Evolutionary conservation across 192 early-diverging fungal genomes (phyloP).

Genomic region (Coemansia sp.): DNA sequence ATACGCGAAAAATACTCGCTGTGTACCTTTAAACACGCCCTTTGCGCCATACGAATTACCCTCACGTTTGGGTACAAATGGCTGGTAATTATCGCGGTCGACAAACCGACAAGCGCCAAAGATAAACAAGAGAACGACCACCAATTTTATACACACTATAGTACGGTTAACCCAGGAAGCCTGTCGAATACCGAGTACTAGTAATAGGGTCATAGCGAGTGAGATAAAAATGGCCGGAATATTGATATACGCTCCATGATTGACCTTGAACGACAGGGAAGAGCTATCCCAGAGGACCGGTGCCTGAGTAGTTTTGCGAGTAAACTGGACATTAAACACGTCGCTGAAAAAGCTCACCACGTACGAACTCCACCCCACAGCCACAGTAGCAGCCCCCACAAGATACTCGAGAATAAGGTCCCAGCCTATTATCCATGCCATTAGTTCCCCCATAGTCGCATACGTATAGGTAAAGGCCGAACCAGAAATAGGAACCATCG

Average conservation of each 20-base stretch:
- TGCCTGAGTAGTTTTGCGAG: slow-evolving; percentile 63
- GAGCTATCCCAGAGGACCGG: slow-evolving; percentile 72
- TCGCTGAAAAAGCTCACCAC: slow-evolving; percentile 70
- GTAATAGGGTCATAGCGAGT: slow-evolving; percentile 63
- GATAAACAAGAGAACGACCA: slow-evolving; percentile 78
- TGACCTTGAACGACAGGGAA: slow-evolving; percentile 34
- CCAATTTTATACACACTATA: slow-evolving; percentile 74
- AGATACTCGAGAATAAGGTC: slow-evolving; percentile 88
- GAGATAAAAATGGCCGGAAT: slow-evolving; percentile 74
- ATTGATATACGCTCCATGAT: slow-evolving; percentile 65
- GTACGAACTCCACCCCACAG: slow-evolving; percentile 84
- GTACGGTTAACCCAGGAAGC: slow-evolving; percentile 74
- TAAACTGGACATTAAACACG: slow-evolving; percentile 60
- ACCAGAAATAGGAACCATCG: slow-evolving; percentile 85
- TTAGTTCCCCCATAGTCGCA: slow-evolving; percentile 82
- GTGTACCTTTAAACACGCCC: slow-evolving; percentile 74
- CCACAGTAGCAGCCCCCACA: slow-evolving; percentile 81
- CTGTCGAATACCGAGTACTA: slow-evolving; percentile 74
- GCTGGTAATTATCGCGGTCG: slow-evolving; percentile 70
- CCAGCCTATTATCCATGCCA: slow-evolving; percentile 93
- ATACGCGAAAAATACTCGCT: slow-evolving; percentile 78
- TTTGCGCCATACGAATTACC: slow-evolving; percentile 65
- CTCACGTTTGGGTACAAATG: slow-evolving; percentile 74
- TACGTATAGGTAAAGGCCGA: slow-evolving; percentile 89
- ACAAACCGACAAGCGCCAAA: slow-evolving; percentile 73